Evolutionary conservation across 2,329 filamentous ascomycete genomes (phyloP).

Genomic region (Truncatella angustata): DNA sequence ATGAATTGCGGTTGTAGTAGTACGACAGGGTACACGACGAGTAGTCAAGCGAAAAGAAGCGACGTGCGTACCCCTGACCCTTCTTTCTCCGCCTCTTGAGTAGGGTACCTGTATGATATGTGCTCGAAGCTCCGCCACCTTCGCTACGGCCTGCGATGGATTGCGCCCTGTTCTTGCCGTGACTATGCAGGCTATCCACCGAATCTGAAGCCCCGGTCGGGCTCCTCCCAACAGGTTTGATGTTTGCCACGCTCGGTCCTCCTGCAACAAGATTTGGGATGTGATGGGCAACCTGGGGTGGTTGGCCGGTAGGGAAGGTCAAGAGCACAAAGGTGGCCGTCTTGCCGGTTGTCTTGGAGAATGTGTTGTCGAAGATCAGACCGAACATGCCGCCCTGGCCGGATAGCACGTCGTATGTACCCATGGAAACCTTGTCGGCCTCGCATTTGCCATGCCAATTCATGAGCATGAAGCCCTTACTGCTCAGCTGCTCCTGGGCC

Average conservation of each 20-base stretch:
- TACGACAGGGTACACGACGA: conserved; percentile 93
- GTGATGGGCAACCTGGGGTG: conserved; percentile 72
- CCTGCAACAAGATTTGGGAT: conserved; percentile 56
- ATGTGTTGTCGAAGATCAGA: conserved; percentile 97
- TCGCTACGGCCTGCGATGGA: conserved; percentile 55
- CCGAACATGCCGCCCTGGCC: conserved; percentile 91
- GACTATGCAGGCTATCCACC: conserved; percentile 60
- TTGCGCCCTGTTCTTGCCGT: conserved; percentile 41
- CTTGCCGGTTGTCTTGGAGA: conserved; percentile 93
- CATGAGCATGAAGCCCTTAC: conserved; percentile 67
- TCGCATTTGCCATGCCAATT: conserved; percentile 95
- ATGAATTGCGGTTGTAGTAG: conserved; percentile 92
- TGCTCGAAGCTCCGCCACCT: conserved; percentile 38
- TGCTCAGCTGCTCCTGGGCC: conserved; percentile 61
- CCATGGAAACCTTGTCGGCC: conserved; percentile 91
- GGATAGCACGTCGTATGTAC: conserved; percentile 74
- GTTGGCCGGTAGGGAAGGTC: conserved; percentile 82
- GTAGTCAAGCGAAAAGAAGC: conserved; percentile 96
- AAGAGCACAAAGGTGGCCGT: conserved; percentile 92
- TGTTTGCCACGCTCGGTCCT: conserved; percentile 34
- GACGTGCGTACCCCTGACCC: conserved; percentile 86
- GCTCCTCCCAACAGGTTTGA: conserved; percentile 47
- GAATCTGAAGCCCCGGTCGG: conserved; percentile 51
- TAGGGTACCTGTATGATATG: conserved; percentile 79
- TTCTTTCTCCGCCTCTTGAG: conserved; percentile 90